Evolutionary conservation across 805 yeast genomes (phyloP).

Genomic region (Blastobotrys chiropterorum): DNA sequence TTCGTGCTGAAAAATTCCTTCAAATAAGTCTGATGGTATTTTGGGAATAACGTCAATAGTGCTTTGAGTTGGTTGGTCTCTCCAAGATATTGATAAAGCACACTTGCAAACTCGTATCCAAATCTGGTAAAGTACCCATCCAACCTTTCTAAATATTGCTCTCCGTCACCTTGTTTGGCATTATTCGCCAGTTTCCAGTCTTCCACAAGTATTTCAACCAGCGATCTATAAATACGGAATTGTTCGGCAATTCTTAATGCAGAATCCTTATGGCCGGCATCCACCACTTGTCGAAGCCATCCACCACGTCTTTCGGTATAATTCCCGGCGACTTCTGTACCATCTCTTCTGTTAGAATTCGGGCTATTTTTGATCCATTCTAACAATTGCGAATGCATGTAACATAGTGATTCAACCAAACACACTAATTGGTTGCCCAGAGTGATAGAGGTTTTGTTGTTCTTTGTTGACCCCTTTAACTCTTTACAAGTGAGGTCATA

Average conservation of each 20-base stretch:
- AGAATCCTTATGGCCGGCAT: slow-evolving; percentile 43
- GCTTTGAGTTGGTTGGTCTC: slow-evolving; percentile 45
- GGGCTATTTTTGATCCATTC: slow-evolving; percentile 10
- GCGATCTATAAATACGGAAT: slow-evolving; percentile 57
- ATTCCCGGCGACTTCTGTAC: slow-evolving; percentile 10
- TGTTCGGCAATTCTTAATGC: slow-evolving; percentile 60
- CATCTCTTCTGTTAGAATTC: slow-evolving; percentile 11
- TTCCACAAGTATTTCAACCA: slow-evolving; percentile 50
- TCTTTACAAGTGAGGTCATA: slow-evolving; percentile 19
- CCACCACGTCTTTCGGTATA: slow-evolving; percentile 31
- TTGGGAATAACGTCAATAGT: slow-evolving; percentile 50
- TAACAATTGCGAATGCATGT: slow-evolving; percentile 22
- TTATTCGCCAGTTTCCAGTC: slow-evolving; percentile 27
- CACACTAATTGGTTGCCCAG: slow-evolving; percentile 28
- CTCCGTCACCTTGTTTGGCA: slow-evolving; percentile 1
- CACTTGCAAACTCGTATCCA: slow-evolving; percentile 63
- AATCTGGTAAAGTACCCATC: slow-evolving; percentile 50
- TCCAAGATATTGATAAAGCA: slow-evolving; percentile 55
- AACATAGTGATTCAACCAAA: slow-evolving; percentile 39
- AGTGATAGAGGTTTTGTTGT: slow-evolving; percentile 2
- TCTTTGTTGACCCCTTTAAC: slow-evolving; percentile 4
- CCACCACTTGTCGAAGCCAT: slow-evolving; percentile 58
- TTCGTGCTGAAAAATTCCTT: slow-evolving; percentile 44
- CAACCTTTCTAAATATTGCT: slow-evolving; percentile 5
- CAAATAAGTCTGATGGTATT: slow-evolving; percentile 42